Percentiles rank a stretch among this genome's conserved stretches.
These are phyloP conservation scores for Oxalis stricta DNA, from an alignment of 441 rosid species.

Conservation along the genomic window DNA sequence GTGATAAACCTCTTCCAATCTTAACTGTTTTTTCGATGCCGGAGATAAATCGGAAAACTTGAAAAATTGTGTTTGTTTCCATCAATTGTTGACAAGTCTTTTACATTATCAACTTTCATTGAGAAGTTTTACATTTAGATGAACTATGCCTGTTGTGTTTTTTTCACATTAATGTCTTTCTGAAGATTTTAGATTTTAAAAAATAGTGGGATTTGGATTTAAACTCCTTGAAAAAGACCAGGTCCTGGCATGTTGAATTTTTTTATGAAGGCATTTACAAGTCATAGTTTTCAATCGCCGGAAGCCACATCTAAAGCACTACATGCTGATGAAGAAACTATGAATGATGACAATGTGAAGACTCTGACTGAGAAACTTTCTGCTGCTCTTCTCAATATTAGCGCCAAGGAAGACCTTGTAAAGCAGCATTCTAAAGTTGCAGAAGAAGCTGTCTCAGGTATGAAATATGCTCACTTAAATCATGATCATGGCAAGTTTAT, in stretches of 20 bases:
- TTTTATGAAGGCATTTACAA: conserved; percentile 21
- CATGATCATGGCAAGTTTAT: neutral
- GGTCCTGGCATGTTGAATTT: too few relatives aligned
- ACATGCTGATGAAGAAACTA: conserved; percentile 37
- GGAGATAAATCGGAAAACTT: too few relatives aligned
- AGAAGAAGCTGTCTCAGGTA: conserved; percentile 91
- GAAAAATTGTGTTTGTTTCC: too few relatives aligned
- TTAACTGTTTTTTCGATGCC: too few relatives aligned
- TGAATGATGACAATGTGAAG: conserved; percentile 38
- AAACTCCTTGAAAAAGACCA: too few relatives aligned
- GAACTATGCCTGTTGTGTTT: neutral
- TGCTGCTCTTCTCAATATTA: conserved; percentile 53
- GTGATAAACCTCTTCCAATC: too few relatives aligned
- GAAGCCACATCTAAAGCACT: conserved; percentile 40
- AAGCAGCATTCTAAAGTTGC: conserved; percentile 90
- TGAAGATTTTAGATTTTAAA: neutral
- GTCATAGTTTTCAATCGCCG: conserved; percentile 37
- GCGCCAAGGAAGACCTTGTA: conserved; percentile 63
- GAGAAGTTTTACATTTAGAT: too few relatives aligned
- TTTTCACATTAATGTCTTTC: neutral
- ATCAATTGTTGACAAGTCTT: neutral
- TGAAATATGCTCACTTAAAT: neutral
- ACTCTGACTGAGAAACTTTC: conserved; percentile 53
- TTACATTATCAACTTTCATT: too few relatives aligned
- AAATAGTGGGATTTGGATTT: neutral